Percentiles rank a stretch among this genome's conserved stretches.
These are phyloP conservation scores for Aspergillus awamori DNA, from an alignment of 2,329 filamentous ascomycete species.

Conservation along the genomic window DNA sequence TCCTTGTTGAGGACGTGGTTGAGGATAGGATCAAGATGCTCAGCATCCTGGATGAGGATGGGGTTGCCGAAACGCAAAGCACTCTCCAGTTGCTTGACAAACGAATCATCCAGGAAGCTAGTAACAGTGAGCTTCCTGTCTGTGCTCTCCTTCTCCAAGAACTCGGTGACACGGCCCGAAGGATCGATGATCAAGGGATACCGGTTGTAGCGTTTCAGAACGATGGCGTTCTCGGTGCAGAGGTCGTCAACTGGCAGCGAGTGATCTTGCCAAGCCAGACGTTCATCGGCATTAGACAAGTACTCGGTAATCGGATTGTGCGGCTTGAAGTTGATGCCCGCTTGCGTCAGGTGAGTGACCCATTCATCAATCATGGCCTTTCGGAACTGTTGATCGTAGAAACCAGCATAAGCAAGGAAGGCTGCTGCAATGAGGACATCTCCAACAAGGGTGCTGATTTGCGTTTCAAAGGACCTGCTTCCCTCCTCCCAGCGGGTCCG, in stretches of 20 bases:
- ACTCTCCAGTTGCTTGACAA: conserved; percentile 96
- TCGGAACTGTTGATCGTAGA: conserved; percentile 97
- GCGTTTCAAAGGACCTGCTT: conserved; percentile 96
- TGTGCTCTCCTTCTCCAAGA: conserved; percentile 91
- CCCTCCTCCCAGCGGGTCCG: conserved; percentile 92
- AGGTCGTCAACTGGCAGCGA: conserved; percentile 92
- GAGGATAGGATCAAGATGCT: conserved; percentile 93
- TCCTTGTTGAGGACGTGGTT: conserved; percentile 99
- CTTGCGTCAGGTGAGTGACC: conserved; percentile 88
- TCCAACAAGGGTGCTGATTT: conserved; percentile 93
- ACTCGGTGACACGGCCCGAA: conserved; percentile 90
- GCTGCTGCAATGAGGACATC: conserved; percentile 96
- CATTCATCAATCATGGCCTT: conserved; percentile 98
- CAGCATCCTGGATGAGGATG: conserved; percentile 96
- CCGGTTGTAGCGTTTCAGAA: conserved; percentile 95
- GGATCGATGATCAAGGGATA: conserved; percentile 99
- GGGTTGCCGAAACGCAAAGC: conserved; percentile 97
- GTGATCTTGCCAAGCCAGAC: conserved; percentile 92
- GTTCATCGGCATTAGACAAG: conserved; percentile 92
- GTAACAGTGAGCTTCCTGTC: conserved; percentile 93
- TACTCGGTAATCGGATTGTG: conserved; percentile 96
- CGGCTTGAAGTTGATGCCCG: conserved; percentile 90
- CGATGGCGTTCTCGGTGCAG: conserved; percentile 97
- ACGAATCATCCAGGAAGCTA: conserved; percentile 96
- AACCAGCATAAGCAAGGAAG: conserved; percentile 93